A percentile compares a stretch with the other conserved stretches of the same genome.
phyloP scores from a whole-genome alignment of 495 filamentous ascomycete genomes.

The Aspergillus taichungensis region DNA sequence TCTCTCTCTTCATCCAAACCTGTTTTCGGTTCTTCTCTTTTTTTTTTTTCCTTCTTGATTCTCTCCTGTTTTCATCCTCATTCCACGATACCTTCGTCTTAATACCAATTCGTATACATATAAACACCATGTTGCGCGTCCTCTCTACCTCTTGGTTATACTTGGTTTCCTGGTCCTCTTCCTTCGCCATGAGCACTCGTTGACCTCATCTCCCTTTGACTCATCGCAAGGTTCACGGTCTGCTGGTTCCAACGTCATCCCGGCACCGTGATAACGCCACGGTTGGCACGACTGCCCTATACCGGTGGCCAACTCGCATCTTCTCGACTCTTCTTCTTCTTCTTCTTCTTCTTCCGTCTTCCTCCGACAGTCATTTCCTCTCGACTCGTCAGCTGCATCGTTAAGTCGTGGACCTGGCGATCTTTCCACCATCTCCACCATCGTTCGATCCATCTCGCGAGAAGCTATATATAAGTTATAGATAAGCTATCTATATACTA shows the following conservation, averaged over 20 bases:
- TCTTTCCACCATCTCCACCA: too few species aligned
- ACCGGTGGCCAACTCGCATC: not conserved
- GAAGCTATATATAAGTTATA: too few species aligned
- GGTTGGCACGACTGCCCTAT: not conserved
- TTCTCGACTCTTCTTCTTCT: not conserved
- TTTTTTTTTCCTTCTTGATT: constrained; percentile 5
- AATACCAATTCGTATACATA: too few species aligned
- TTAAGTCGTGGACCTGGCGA: too few species aligned
- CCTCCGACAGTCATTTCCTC: not conserved
- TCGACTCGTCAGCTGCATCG: not conserved
- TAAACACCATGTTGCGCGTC: too few species aligned
- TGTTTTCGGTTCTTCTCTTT: constrained; percentile 7
- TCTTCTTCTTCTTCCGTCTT: not conserved
- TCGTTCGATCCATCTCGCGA: too few species aligned
- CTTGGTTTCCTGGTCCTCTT: constrained; percentile 1
- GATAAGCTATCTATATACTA: too few species aligned
- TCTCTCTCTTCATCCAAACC: not conserved
- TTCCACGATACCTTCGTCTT: too few species aligned
- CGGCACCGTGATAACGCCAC: constrained; percentile 1
- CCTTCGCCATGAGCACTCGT: not conserved
- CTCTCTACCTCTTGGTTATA: not conserved
- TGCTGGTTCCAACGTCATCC: not conserved
- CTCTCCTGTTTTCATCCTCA: not conserved
- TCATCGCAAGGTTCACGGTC: not conserved
- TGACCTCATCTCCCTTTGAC: not conserved